Conservation (phyloP, 495 filamentous ascomycete genomes). For the Xylaria venustula region DNA sequence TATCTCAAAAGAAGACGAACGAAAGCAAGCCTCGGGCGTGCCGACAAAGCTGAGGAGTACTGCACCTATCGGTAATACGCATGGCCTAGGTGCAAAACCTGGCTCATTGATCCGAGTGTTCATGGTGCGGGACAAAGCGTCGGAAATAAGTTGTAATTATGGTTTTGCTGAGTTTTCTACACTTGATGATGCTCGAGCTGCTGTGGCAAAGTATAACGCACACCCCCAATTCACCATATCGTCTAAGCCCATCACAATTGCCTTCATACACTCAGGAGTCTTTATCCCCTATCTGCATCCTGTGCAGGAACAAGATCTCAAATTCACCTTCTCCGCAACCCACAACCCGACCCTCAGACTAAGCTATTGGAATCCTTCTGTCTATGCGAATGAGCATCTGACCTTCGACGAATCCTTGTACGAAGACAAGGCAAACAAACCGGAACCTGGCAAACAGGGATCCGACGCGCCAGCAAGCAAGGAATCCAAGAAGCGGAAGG, state of each 20-base stretch:
- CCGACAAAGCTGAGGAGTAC: slow-evolving; percentile 65
- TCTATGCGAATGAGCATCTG: slow-evolving; percentile 66
- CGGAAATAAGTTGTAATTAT: slow-evolving; percentile 78
- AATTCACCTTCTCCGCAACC: slow-evolving; percentile 70
- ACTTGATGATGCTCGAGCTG: slow-evolving; percentile 72
- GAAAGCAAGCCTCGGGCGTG: slow-evolving; percentile 36
- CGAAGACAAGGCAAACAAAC: slow-evolving; percentile 39
- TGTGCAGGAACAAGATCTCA: slow-evolving; percentile 46
- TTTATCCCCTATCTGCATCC: slow-evolving; percentile 74
- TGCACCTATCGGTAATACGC: slow-evolving; percentile 71
- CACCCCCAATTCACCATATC: slow-evolving; percentile 84
- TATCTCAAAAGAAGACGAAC: slow-evolving; percentile 48
- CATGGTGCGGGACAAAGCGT: slow-evolving; percentile 71
- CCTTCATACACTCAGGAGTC: slow-evolving; percentile 83
- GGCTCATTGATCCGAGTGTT: slow-evolving; percentile 76
- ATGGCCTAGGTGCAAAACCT: slow-evolving; percentile 68
- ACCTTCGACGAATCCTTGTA: slow-evolving; percentile 47
- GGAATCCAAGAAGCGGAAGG: slow-evolving; percentile 73
- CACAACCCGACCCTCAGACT: slow-evolving; percentile 67
- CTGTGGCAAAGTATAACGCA: slow-evolving; percentile 69
- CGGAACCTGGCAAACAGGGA: slow-evolving; percentile 32
- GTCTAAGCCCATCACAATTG: slow-evolving; percentile 70
- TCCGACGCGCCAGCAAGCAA: slow-evolving; percentile 37
- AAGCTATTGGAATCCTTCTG: slow-evolving; percentile 83
- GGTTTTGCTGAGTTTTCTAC: slow-evolving; percentile 89